Conservation (phyloP, 129 eudicot species). For the Flaveria linearis region DNA sequence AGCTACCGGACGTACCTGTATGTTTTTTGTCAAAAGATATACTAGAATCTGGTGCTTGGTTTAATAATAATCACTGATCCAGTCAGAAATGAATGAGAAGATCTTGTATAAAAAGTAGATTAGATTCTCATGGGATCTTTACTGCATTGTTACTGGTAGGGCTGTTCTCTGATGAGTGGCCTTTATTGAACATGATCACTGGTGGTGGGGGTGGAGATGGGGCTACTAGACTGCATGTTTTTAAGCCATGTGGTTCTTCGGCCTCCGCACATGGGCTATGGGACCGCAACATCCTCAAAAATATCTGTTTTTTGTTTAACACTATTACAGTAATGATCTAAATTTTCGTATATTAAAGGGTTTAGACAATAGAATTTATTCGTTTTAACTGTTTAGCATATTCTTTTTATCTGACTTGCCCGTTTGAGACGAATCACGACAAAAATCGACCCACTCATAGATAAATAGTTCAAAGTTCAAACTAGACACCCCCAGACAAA, state of each 20-base stretch:
- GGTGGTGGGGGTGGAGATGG: conserved; percentile 1
- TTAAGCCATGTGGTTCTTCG: conserved; percentile 24
- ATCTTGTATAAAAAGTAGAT: conserved; percentile 24
- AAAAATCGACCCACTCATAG: neutral
- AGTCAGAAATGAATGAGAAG: conserved; percentile 24
- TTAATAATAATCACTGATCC: neutral
- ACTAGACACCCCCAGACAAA: no score
- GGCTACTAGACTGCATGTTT: neutral
- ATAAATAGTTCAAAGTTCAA: no score
- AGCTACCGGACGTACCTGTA: neutral
- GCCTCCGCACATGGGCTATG: conserved; percentile 33
- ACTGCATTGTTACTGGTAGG: conserved; percentile 19
- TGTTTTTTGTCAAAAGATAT: conserved; percentile 3
- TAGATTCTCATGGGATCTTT: conserved; percentile 30
- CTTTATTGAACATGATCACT: conserved; percentile 22
- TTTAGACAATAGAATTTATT: no score
- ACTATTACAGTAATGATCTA: no score
- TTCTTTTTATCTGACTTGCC: neutral
- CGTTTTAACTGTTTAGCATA: no score
- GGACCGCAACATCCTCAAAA: conserved; percentile 28
- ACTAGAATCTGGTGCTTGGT: conserved; percentile 26
- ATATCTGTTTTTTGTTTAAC: conserved; percentile 6
- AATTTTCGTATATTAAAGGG: no score
- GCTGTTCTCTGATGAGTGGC: conserved; percentile 24
- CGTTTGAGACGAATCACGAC: neutral